Base-by-base conservation (phyloP, 306 rosid species). In the Amphicarpaea edgeworthii region DNA sequence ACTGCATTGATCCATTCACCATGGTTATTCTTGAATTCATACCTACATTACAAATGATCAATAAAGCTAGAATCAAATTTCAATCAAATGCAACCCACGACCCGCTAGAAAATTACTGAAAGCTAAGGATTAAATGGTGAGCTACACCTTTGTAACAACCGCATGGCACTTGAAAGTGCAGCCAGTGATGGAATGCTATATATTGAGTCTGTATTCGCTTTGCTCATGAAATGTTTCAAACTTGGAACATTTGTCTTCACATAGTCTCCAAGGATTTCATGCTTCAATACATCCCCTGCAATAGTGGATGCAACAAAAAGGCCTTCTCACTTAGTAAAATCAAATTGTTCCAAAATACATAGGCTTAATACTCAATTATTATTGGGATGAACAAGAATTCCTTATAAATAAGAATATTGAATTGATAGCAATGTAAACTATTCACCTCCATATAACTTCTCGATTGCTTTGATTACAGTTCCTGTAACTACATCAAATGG, bases 1-100 rank as follows among this genome's bases (percentile, higher is more conserved):
- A 83, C 87, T 11, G 85, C 77, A 7, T 14, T 78, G 42, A 95
- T 15, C 99, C 99, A 92, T 83, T 89, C 88, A 15, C 86, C 86
- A 55, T 95, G 99, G 77, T 90, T 95, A 70, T 68, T 89, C 88
- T 90, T 95, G 88, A 95, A 85, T 47, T 95, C 97, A 70, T 83
- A 82, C 88, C 99, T 92, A 49, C 1, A 28, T 70, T 62, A 77
- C 63, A 75, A 49, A 79, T 51, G 21, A 64, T 42, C 41, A 34
- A 77, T 3, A 49, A 38, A 9, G 45, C 42, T 21, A 59, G 38
- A 47, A 6, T 62, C 45, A 61, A 50, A 57, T 23, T 47, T 81
- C 49, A 75, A 40, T 28, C 30, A 4, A 49, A 61, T 40, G 60
- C 32, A 79, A 37, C 64, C 67, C 46, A 54, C 47, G 30, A 15